phyloP scores from a whole-genome alignment of 1,139 yeast species.

The Saccharomyces hybrid region DNA sequence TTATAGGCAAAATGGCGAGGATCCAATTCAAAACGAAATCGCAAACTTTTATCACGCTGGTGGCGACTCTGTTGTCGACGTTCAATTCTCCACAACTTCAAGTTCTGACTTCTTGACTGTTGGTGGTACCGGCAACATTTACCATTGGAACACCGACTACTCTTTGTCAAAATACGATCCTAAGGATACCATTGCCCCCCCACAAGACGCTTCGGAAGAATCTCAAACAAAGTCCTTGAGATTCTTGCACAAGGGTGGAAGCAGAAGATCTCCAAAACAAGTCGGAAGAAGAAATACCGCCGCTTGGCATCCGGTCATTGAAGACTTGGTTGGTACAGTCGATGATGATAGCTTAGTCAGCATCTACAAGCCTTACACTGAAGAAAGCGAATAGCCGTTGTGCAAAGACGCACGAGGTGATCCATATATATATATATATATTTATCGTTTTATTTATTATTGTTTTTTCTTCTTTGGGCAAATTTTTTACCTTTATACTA shows the following conservation, averaged over 20 bases:
- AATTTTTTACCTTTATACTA: not conserved
- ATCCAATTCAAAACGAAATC: too few relatives aligned
- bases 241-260: constrained; percentile 25
- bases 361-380: constrained; percentile 20
- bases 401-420: not conserved
- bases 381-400: not conserved
- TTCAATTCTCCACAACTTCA: too few relatives aligned
- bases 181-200: constrained; percentile 5
- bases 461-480: not conserved
- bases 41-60: too few relatives aligned
- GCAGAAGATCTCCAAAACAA: constrained; percentile 14
- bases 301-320: constrained; percentile 24
- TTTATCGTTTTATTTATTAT: not conserved
- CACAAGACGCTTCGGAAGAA: constrained; percentile 18
- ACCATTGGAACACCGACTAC: too few relatives aligned
- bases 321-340: constrained; percentile 23
- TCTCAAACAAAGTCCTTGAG: constrained; percentile 19
- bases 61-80: too few relatives aligned
- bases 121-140: too few relatives aligned
- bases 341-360: constrained; percentile 24
- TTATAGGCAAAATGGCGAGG: too few relatives aligned
- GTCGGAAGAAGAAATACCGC: constrained; percentile 20
- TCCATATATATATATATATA: not conserved
- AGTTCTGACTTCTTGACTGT: too few relatives aligned
- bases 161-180: too few relatives aligned